Conservation (phyloP, 768 basidiomycete genomes). For the Terana coerulea region DNA sequence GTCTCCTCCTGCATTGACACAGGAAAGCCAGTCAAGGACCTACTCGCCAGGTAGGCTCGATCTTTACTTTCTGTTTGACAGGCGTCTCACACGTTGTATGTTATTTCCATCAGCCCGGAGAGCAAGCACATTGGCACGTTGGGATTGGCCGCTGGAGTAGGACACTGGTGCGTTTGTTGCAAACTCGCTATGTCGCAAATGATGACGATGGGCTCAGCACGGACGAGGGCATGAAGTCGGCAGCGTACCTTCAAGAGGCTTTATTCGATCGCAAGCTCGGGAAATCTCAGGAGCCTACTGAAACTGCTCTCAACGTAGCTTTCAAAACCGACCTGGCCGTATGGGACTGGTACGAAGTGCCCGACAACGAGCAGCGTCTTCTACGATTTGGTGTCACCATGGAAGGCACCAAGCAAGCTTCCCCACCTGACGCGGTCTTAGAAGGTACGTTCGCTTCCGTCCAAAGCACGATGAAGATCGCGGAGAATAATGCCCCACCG, state of each 20-base stretch:
- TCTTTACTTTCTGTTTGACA: background rate
- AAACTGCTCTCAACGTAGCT: conserved; percentile 19
- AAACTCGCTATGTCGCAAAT: background rate
- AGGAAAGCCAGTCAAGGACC: conserved; percentile 8
- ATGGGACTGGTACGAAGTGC: conserved; percentile 23
- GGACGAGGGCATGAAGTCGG: conserved; percentile 21
- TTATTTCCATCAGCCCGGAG: background rate
- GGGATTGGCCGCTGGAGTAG: background rate
- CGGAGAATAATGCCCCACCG: background rate
- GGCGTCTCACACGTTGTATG: background rate
- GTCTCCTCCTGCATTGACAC: conserved; percentile 20
- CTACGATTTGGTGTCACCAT: conserved; percentile 26
- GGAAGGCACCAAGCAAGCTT: conserved; percentile 3
- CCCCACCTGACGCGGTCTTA: background rate
- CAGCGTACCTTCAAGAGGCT: conserved; percentile 19
- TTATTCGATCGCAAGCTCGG: conserved; percentile 16
- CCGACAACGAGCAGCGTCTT: conserved; percentile 18
- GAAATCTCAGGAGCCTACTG: conserved; percentile 14
- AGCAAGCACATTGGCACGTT: conserved; percentile 1
- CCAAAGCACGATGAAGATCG: background rate
- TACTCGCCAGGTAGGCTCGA: background rate
- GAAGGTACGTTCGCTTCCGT: background rate
- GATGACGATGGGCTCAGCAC: background rate
- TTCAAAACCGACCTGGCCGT: conserved; percentile 16
- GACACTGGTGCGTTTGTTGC: conserved; percentile 16